Conservation (phyloP, 371 early-diverging fungal genomes). For the Mucor velutinosus region DNA sequence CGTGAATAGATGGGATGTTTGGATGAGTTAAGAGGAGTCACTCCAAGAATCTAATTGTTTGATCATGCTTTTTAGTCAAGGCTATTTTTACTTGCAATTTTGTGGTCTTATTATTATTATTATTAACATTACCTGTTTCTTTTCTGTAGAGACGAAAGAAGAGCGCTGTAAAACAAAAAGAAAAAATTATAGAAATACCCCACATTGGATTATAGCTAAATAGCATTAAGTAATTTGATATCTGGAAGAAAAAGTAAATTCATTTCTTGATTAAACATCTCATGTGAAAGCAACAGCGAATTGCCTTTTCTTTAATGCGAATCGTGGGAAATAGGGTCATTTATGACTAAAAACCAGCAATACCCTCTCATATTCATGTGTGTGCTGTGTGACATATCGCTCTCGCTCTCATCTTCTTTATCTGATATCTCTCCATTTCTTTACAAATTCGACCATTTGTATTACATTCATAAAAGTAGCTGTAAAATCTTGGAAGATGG, state of each 20-base stretch:
- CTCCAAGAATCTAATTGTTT: neutral
- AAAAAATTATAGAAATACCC: neutral
- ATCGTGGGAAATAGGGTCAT: slow-evolving; percentile 10
- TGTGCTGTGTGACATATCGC: neutral
- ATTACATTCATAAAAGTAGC: neutral
- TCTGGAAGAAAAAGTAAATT: neutral
- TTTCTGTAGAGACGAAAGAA: neutral
- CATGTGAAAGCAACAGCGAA: slow-evolving; percentile 14
- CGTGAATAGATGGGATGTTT: neutral
- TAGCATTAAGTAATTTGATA: slow-evolving; percentile 1
- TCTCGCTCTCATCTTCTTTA: neutral
- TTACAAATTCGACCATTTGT: neutral
- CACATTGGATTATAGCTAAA: neutral
- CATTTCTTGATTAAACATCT: neutral
- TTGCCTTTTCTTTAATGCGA: neutral
- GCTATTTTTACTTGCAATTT: neutral
- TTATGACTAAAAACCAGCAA: slow-evolving; percentile 3
- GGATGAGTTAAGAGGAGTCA: slow-evolving; percentile 1
- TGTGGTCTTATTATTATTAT: neutral
- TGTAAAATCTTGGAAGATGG: neutral
- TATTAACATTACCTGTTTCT: slow-evolving; percentile 1
- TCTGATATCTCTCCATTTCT: neutral
- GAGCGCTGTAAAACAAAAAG: neutral
- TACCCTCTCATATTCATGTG: neutral
- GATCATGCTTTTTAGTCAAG: neutral